Percentiles rank a stretch among this genome's conserved stretches.
Evolutionary conservation across 371 early-diverging fungal genomes (phyloP).

Genomic region (Rhizopus stolonifer): DNA sequence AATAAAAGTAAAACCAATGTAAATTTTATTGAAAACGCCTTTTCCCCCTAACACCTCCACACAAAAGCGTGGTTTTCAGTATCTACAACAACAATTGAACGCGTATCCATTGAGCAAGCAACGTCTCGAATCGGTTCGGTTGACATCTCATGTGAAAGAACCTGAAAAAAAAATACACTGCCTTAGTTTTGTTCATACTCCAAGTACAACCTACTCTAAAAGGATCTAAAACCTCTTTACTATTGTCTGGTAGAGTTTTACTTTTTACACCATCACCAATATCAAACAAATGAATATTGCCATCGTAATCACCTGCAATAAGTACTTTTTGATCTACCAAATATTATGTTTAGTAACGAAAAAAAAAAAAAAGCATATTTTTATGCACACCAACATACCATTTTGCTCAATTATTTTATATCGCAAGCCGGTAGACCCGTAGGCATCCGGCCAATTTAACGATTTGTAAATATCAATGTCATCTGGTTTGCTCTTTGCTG

Average conservation of each 20-base stretch:
- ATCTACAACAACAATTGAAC: slow-evolving; percentile 38
- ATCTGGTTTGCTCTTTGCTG: slow-evolving; percentile 27
- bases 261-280: slow-evolving; percentile 34
- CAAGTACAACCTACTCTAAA: slow-evolving; percentile 29
- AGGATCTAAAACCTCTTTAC: slow-evolving; percentile 31
- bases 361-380: no score
- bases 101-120: slow-evolving; percentile 29
- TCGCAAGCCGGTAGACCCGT: slow-evolving; percentile 26
- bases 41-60: slow-evolving; percentile 21
- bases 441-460: slow-evolving; percentile 39
- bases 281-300: slow-evolving; percentile 39
- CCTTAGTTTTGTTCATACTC: no score
- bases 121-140: slow-evolving; percentile 40
- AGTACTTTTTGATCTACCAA: slow-evolving; percentile 29
- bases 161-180: slow-evolving; percentile 15
- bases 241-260: slow-evolving; percentile 30
- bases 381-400: slow-evolving; percentile 11
- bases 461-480: slow-evolving; percentile 39
- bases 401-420: slow-evolving; percentile 36
- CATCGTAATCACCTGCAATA: slow-evolving; percentile 46
- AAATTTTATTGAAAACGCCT: background rate
- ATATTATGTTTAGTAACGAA: background rate
- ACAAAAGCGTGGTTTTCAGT: slow-evolving; percentile 36
- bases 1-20: slow-evolving; percentile 3
- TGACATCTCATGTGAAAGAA: slow-evolving; percentile 33